Percentiles rank a stretch among this genome's conserved stretches.
phyloP scores from a whole-genome alignment of 345 rosid species.

The Hevea brasiliensis region DNA sequence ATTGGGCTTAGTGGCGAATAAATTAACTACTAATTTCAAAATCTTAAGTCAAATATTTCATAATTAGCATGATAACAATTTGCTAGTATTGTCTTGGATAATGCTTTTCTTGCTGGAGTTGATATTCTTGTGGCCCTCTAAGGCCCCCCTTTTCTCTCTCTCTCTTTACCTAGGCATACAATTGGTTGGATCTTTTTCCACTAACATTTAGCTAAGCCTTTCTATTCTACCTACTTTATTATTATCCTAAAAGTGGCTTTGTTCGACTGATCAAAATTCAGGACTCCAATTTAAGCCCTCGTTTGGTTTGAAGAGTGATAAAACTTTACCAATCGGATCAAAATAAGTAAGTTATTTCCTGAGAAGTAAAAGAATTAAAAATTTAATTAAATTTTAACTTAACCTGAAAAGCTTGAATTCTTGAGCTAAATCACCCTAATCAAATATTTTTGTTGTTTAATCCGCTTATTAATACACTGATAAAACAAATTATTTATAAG shows the following conservation, averaged over 20 bases:
- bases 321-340: too few species aligned
- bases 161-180: background rate
- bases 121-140: background rate
- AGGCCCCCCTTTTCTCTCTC: background rate
- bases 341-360: too few species aligned
- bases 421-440: too few species aligned
- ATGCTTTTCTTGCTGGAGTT: slow-evolving; percentile 1
- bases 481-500: too few species aligned
- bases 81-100: background rate
- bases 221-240: background rate
- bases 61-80: background rate
- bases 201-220: background rate
- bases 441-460: too few species aligned
- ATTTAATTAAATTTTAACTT: too few species aligned
- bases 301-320: too few species aligned
- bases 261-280: background rate
- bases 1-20: slow-evolving; percentile 45
- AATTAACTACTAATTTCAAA: slow-evolving; percentile 26
- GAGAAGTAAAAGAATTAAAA: too few species aligned
- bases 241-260: background rate
- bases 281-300: too few species aligned
- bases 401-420: too few species aligned
- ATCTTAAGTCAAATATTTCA: slow-evolving; percentile 10
- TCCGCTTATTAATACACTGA: too few species aligned
- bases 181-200: background rate